Evolutionary conservation across 2,329 filamentous ascomycete genomes (phyloP).

Genomic region (Diplodia seriata): DNA sequence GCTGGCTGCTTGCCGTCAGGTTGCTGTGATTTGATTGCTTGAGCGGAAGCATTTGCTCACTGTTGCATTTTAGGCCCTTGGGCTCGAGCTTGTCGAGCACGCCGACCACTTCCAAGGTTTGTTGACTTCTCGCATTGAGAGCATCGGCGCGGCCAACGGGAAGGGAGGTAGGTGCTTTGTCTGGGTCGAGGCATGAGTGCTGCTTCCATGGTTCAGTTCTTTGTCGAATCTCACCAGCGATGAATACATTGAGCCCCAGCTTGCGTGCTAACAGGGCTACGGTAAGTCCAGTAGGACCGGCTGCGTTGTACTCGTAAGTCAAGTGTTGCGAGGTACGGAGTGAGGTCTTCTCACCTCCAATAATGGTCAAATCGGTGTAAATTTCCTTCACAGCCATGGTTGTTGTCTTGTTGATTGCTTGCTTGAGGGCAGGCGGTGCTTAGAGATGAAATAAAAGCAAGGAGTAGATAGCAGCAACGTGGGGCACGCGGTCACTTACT

Average conservation of each 20-base stretch:
- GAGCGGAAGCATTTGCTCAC: constrained; percentile 42
- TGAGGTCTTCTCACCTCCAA: constrained; percentile 34
- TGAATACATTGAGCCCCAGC: constrained; percentile 51
- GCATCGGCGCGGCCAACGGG: constrained; percentile 57
- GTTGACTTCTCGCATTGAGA: constrained; percentile 58
- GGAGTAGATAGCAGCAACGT: not conserved
- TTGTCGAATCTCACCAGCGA: constrained; percentile 38
- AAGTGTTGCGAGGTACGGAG: not conserved
- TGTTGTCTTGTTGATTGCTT: not conserved
- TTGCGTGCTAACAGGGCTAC: constrained; percentile 54
- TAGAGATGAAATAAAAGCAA: not conserved
- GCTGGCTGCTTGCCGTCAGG: constrained; percentile 47
- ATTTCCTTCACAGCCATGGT: constrained; percentile 29
- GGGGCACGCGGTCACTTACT: not conserved
- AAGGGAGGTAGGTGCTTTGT: constrained; percentile 41
- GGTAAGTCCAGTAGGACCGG: constrained; percentile 57
- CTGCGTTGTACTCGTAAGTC: constrained; percentile 37
- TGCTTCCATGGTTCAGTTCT: too few relatives aligned
- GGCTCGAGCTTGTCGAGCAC: constrained; percentile 53
- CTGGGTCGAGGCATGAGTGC: not conserved
- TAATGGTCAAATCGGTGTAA: constrained; percentile 32
- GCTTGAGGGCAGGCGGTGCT: not conserved
- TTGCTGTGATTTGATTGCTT: not conserved
- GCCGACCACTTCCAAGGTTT: constrained; percentile 56
- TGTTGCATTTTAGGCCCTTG: constrained; percentile 58